Percentiles rank a stretch among this genome's conserved stretches.
Evolutionary conservation across 1,139 yeast genomes (phyloP).

Genomic region (Zygosaccharomyces sapae): DNA sequence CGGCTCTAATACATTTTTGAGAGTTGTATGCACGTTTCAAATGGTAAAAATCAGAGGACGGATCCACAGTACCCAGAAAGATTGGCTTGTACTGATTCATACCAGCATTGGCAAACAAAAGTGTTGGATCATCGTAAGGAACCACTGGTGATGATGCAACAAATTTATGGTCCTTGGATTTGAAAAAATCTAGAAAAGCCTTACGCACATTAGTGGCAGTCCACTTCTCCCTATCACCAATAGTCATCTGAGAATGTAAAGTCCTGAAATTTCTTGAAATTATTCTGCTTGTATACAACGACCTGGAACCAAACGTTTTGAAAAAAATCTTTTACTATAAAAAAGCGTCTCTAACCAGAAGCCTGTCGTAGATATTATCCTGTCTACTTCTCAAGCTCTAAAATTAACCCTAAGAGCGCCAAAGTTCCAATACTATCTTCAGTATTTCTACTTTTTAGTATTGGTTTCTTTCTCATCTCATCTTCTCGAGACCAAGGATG

Average conservation of each 20-base stretch:
- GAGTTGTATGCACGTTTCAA: conserved; percentile 90
- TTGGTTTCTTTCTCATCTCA: not conserved
- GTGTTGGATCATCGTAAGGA: conserved; percentile 96
- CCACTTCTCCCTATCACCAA: conserved; percentile 46
- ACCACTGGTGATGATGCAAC: conserved; percentile 93
- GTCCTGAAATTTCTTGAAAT: conserved; percentile 11
- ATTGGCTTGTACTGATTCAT: conserved; percentile 98
- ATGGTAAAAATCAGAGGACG: conserved; percentile 76
- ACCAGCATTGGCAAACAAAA: conserved; percentile 95
- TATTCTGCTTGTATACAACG: conserved; percentile 2
- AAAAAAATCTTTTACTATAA: conserved; percentile 5
- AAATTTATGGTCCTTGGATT: conserved; percentile 62
- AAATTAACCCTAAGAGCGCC: not conserved
- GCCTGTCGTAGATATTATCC: not conserved
- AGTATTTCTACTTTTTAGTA: not conserved
- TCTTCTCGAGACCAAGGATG: not conserved
- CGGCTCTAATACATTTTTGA: conserved; percentile 98
- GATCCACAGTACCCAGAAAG: conserved; percentile 94
- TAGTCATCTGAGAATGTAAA: conserved; percentile 24
- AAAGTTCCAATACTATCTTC: not conserved
- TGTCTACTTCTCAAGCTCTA: not conserved
- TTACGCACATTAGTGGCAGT: conserved; percentile 74
- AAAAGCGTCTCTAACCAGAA: conserved; percentile 7
- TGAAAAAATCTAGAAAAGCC: conserved; percentile 80
- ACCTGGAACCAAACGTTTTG: conserved; percentile 5